Evolutionary conservation across 2,329 filamentous ascomycete genomes (phyloP), one percentile per base, ranked within the genome.

Genomic region (Cadophora sp.): DNA sequence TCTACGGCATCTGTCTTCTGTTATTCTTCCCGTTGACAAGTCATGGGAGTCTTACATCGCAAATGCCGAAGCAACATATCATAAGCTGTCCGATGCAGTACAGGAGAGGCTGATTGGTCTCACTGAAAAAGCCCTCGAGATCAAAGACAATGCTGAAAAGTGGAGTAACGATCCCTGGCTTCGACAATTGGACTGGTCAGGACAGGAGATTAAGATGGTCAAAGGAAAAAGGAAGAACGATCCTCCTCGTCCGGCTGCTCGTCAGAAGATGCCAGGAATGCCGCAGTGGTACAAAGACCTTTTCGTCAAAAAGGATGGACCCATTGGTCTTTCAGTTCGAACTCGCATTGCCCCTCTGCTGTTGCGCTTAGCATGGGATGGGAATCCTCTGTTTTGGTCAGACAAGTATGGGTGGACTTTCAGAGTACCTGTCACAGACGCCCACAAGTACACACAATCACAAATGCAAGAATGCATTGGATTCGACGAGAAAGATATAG

Each of bases 251-350:
- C 93, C 91, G 34, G 91, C 90, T 8, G 90, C 90, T 12, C 85
- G 92, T 56, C 96, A 99, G 78, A 99, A 98, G 84, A 93, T 91
- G 81, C 94, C 95, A 0, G 96, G 96, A 16, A 96, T 92, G 91
- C 96, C 96, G 0, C 86, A 92, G 72, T 99, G 96, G 96, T 99
- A 97, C 81, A 97, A 96, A 76, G 93, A 94, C 77, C 83, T 99
- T 1, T 97, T 97, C 74, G 74, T 86, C 1, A 93, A 89, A 66
- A 90, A 81, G 27, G 87, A 89, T 68, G 82, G 85, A 0, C 86
- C 86, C 55, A 96, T 97, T 67, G 90, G 84, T 68, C 82, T 99
- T 22, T 93, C 92, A 0, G 94, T 98, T 0, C 88, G 97, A 56
- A 97, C 94, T 40, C 88, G 97, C 64, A 89, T 97, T 74, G 92